phyloP scores from a whole-genome alignment of 1,139 yeast species.

The Scheffersomyces stambukii region DNA sequence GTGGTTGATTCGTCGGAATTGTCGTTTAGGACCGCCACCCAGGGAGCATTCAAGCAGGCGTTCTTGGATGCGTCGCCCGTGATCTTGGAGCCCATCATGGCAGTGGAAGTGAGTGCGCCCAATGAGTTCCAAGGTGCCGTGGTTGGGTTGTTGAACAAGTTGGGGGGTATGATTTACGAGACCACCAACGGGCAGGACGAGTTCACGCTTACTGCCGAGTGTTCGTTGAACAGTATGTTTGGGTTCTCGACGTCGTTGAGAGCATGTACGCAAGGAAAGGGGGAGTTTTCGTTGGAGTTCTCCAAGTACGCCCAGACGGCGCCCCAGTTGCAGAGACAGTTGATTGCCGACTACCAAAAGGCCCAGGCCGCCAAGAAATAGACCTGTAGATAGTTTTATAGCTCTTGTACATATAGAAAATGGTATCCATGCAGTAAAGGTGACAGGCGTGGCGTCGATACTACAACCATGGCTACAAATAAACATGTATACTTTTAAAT shows the following conservation, averaged over 20 bases:
- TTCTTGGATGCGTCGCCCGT: conserved; percentile 82
- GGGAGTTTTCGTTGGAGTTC: conserved; percentile 94
- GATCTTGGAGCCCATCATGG: conserved; percentile 94
- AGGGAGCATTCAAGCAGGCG: conserved; percentile 89
- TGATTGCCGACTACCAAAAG: conserved; percentile 76
- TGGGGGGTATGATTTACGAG: conserved; percentile 88
- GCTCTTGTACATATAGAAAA: conserved; percentile 6
- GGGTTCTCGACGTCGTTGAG: conserved; percentile 94
- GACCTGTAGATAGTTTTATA: conserved; percentile 1
- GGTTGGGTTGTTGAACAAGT: conserved; percentile 86
- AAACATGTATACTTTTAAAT: too few relatives aligned
- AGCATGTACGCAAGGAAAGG: conserved; percentile 98
- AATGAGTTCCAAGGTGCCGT: conserved; percentile 93
- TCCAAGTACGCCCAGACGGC: conserved; percentile 88
- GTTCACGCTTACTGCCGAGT: conserved; percentile 88
- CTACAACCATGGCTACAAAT: too few relatives aligned
- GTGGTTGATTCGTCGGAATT: conserved; percentile 95
- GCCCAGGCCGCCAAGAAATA: conserved; percentile 22
- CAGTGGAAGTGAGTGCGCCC: conserved; percentile 89
- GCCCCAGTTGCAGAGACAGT: conserved; percentile 84
- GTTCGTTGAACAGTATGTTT: conserved; percentile 91
- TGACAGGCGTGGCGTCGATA: too few relatives aligned
- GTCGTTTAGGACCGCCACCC: conserved; percentile 90
- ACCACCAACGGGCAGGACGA: conserved; percentile 95
- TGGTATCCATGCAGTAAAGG: conserved; percentile 1